These are phyloP conservation scores for Xylaria sp. DNA, from an alignment of 2,329 filamentous ascomycete species.

Conservation along the genomic window DNA sequence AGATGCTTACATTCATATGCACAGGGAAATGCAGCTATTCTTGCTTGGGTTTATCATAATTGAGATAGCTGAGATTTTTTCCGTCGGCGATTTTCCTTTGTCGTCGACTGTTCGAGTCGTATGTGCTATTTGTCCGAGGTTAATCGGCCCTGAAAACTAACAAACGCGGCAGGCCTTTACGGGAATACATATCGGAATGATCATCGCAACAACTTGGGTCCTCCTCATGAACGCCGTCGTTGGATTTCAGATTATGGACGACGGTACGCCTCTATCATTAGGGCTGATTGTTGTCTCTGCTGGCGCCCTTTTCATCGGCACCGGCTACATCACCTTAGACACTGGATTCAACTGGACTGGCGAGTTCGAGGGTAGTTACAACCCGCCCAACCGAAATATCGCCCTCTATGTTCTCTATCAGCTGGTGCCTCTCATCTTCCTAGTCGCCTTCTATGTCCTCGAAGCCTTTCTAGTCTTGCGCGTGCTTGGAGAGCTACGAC, in stretches of 20 bases:
- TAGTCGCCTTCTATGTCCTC: constrained; percentile 87
- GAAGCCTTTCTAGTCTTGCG: constrained; percentile 85
- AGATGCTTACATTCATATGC: constrained; percentile 36
- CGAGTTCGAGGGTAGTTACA: constrained; percentile 73
- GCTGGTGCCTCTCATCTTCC: constrained; percentile 85
- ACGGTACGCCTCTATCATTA: constrained; percentile 87
- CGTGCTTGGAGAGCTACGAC: constrained; percentile 86
- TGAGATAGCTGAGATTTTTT: constrained; percentile 95
- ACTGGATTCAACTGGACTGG: constrained; percentile 88
- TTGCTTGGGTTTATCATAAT: constrained; percentile 86
- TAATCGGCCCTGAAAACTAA: constrained; percentile 30
- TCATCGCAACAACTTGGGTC: constrained; percentile 88
- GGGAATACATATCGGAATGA: constrained; percentile 88
- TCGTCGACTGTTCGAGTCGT: constrained; percentile 75
- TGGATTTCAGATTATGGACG: constrained; percentile 92
- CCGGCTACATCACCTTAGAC: constrained; percentile 94
- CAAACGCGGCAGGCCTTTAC: constrained; percentile 75
- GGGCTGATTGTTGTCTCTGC: constrained; percentile 79
- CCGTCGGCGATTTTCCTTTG: constrained; percentile 88
- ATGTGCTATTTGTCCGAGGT: constrained; percentile 52
- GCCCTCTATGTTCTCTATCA: constrained; percentile 95
- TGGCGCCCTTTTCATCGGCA: constrained; percentile 80
- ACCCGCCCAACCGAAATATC: constrained; percentile 75
- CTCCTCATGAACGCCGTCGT: constrained; percentile 91
- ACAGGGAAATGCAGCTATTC: constrained; percentile 97